These are phyloP conservation scores for Mortierella sp. DNA, from an alignment of 371 early-diverging fungal genomes.

Conservation along the genomic window DNA sequence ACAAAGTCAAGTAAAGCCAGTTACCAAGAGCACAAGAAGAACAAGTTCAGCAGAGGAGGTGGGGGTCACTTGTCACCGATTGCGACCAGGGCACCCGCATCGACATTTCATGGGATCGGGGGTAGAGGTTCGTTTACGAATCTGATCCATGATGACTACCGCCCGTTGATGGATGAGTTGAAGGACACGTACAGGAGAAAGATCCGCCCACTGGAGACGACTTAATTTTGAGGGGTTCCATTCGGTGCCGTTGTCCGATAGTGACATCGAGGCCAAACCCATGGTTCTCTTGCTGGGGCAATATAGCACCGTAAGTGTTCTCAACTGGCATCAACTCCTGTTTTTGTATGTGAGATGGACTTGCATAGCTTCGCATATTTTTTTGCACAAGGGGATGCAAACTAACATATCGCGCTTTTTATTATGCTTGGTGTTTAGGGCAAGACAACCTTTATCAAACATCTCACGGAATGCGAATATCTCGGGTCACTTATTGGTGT, in stretches of 20 bases:
- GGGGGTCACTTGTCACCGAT: not conserved
- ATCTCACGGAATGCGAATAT: conserved; percentile 84
- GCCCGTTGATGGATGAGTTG: conserved; percentile 74
- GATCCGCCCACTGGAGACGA: conserved; percentile 79
- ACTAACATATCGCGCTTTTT: not conserved
- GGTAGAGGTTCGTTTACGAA: conserved; percentile 45
- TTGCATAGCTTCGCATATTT: too few relatives aligned
- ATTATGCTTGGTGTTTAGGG: conserved; percentile 59
- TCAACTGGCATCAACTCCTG: too few relatives aligned
- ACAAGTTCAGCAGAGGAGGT: conserved; percentile 24
- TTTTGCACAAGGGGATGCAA: not conserved
- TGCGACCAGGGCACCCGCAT: not conserved
- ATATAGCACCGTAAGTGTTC: conserved; percentile 76
- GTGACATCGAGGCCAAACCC: conserved; percentile 88
- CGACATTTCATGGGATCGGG: conserved; percentile 23
- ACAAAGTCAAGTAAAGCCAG: conserved; percentile 18
- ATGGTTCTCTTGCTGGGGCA: conserved; percentile 88
- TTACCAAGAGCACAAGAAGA: conserved; percentile 38
- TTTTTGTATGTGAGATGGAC: not conserved
- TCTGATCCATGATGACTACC: conserved; percentile 65
- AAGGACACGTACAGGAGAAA: conserved; percentile 79
- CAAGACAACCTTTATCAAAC: conserved; percentile 88
- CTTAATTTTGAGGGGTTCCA: conserved; percentile 85
- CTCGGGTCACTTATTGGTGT: conserved; percentile 90
- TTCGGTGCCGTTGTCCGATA: conserved; percentile 81